These are phyloP conservation scores for Colletotrichum sp. DNA, from an alignment of 2,329 filamentous ascomycete species.

Conservation along the genomic window DNA sequence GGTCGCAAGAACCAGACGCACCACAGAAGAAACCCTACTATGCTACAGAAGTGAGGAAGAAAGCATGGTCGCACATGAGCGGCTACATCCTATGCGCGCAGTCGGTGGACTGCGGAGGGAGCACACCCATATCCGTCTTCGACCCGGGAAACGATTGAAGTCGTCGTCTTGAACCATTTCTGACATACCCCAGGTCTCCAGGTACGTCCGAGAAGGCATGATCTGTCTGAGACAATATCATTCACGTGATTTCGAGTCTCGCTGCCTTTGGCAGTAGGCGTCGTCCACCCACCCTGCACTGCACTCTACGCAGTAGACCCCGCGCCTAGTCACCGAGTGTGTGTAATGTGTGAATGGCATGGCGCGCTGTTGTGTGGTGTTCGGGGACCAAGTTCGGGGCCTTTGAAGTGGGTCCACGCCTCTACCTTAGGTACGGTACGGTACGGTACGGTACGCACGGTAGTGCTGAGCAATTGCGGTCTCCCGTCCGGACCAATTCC, in stretches of 20 bases:
- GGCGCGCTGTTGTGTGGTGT: background rate
- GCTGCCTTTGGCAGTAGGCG: background rate
- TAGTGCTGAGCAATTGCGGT: background rate
- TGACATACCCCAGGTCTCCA: background rate
- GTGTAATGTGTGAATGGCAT: background rate
- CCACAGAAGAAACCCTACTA: background rate
- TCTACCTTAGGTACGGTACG: background rate
- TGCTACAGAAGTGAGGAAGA: background rate
- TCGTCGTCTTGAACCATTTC: background rate
- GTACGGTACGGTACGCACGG: too few relatives aligned
- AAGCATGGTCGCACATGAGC: background rate
- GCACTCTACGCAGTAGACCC: background rate
- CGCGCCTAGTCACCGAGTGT: background rate
- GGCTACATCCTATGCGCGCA: background rate
- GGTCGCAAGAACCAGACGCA: background rate
- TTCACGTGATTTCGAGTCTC: slow-evolving; percentile 1
- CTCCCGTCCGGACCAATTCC: background rate
- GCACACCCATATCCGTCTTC: background rate
- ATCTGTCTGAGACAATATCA: background rate
- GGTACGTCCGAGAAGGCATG: background rate
- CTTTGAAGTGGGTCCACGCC: background rate
- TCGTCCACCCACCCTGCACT: background rate
- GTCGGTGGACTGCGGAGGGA: background rate
- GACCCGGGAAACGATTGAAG: background rate
- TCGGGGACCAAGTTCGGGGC: background rate